Base-by-base conservation (phyloP, 2,329 filamentous ascomycete species). In the Intubia oerlemansii region DNA sequence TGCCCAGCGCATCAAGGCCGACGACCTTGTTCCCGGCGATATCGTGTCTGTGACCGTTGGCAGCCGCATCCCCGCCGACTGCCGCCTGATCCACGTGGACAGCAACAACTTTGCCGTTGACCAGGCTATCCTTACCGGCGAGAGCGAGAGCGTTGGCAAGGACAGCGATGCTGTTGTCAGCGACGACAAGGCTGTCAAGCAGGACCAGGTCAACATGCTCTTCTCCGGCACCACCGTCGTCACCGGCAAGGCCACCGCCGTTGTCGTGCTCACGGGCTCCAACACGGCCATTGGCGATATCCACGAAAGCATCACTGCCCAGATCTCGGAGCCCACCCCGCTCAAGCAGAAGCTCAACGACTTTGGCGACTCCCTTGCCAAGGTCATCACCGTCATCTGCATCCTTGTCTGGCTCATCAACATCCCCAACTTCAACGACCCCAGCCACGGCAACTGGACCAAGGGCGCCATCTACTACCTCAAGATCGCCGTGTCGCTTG, bases 401-500 rank as follows among this genome's bases (percentile, higher is more conserved):
- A 60, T 95, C 38, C 58, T 92, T 32, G 88, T 98, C 42, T 98
- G 88, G 88, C 60, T 95, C 35, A 98, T 98, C 62, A 98, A 98
- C 56, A 80, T 95, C 41, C 75, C 80, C 44, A 81, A 98, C 57
- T 98, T 98, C 62, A 88, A 70, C 45, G 88, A 98, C 44, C 81
- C 84, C 17, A 76, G 78, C 39, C 85, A 93, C 42, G 88, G 88
- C 42, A 77, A 70, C 51, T 93, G 82, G 74, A 67, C 80, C 38
- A 98, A 95, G 59, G 88, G 88, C 34, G 88, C 88, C 34, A 95
- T 98, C 45, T 98, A 98, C 63, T 98, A 98, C 53, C 69, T 98
- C 43, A 98, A 98, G 63, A 98, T 98, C 47, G 88, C 88, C 24
- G 90, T 98, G 24, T 98, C 88, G 28, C 76, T 98, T 21, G 90